phyloP scores from a whole-genome alignment of 108 stramenopile species.

The Epithemia pelagica region DNA sequence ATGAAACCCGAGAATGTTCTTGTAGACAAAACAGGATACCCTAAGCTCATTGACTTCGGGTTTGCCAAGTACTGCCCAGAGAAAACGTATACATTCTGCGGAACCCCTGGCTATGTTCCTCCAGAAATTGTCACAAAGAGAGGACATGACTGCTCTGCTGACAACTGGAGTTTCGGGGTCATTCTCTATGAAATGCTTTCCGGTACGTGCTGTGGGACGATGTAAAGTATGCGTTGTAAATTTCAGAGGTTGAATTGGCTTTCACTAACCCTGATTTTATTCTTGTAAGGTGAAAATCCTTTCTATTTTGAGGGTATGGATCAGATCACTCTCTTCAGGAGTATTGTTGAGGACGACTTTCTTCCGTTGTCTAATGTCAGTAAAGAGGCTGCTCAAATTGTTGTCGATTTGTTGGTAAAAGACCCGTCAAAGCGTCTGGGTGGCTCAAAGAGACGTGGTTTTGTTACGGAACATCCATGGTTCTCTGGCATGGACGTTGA shows the following conservation, averaged over 20 bases:
- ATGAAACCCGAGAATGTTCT: constrained; percentile 74
- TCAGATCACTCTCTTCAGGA: constrained; percentile 63
- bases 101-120: constrained; percentile 61
- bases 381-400: constrained; percentile 34
- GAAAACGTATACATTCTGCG: constrained; percentile 87
- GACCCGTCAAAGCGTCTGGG: constrained; percentile 58
- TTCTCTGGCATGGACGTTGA: constrained; percentile 67
- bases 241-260: neutral
- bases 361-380: constrained; percentile 4
- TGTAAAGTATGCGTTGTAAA: neutral
- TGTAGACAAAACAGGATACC: constrained; percentile 65
- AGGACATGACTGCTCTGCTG: constrained; percentile 82
- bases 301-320: constrained; percentile 57
- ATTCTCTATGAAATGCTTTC: constrained; percentile 78
- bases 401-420: constrained; percentile 45
- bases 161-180: constrained; percentile 87
- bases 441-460: constrained; percentile 43
- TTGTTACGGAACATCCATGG: constrained; percentile 46
- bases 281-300: constrained; percentile 42
- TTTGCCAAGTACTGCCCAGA: constrained; percentile 42
- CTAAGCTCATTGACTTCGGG: constrained; percentile 71
- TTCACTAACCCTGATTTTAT: constrained; percentile 78
- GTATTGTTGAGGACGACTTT: constrained; percentile 56
- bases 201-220: neutral
- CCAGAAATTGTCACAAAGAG: constrained; percentile 44